Evolutionary conservation across 116 monocot species (phyloP).

Genomic region (Cymodocea nodosa): DNA sequence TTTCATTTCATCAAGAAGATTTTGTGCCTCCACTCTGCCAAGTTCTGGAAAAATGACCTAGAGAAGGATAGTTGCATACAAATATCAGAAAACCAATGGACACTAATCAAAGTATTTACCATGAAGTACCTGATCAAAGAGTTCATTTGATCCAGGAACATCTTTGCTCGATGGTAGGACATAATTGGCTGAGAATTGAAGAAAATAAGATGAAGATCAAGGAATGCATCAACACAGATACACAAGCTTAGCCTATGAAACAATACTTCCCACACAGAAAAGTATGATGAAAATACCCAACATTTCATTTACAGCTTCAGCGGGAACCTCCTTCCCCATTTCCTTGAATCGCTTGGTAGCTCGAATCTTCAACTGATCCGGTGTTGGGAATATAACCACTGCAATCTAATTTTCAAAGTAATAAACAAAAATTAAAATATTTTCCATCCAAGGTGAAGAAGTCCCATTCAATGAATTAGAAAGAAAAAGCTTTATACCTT

Average conservation of each 20-base stretch:
- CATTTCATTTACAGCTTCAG: slow-evolving; percentile 74
- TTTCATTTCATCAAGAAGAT: slow-evolving; percentile 50
- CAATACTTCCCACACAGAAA: not conserved
- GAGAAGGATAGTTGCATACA: slow-evolving; percentile 4
- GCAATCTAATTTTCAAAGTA: slow-evolving; percentile 26
- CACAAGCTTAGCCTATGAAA: not conserved
- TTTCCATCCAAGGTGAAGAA: not conserved
- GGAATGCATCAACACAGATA: not conserved
- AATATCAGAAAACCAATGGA: not conserved
- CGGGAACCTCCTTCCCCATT: slow-evolving; percentile 86
- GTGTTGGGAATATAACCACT: slow-evolving; percentile 51
- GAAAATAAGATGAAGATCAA: not conserved
- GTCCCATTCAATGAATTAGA: not conserved
- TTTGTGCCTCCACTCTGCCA: slow-evolving; percentile 34
- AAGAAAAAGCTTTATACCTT: slow-evolving; percentile 21
- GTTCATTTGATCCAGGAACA: slow-evolving; percentile 37
- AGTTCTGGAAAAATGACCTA: slow-evolving; percentile 62
- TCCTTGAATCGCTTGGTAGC: slow-evolving; percentile 39
- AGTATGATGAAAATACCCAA: slow-evolving; percentile 22
- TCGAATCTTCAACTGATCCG: slow-evolving; percentile 38
- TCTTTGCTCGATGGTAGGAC: slow-evolving; percentile 42
- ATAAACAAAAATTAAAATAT: not conserved
- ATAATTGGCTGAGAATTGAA: slow-evolving; percentile 35
- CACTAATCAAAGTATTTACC: not conserved
- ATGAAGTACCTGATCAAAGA: slow-evolving; percentile 48